phyloP scores from a whole-genome alignment of 352 stramenopile genomes.

The Phytophthora idaei region DNA sequence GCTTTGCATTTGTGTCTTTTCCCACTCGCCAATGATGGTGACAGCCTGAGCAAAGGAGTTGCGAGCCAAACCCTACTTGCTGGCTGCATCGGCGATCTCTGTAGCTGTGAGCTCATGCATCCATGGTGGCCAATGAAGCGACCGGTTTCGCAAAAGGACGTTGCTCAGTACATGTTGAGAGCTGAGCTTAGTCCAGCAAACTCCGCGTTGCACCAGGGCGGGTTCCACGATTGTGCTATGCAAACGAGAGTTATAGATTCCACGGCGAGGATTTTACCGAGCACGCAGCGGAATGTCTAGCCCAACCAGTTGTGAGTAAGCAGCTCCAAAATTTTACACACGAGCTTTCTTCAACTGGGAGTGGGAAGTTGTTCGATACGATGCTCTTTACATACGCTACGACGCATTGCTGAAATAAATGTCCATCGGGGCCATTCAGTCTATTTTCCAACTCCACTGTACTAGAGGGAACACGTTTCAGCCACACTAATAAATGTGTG shows the following conservation, averaged over 20 bases:
- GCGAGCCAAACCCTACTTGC: neutral
- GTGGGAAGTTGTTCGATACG: neutral
- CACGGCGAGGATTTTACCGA: neutral
- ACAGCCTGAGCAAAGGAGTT: neutral
- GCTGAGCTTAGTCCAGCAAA: neutral
- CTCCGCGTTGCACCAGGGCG: neutral
- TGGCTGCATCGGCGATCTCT: neutral
- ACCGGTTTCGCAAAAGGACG: neutral
- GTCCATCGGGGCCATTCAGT: neutral
- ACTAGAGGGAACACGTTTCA: neutral
- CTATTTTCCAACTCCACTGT: neutral
- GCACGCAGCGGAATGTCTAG: neutral
- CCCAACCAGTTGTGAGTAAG: neutral
- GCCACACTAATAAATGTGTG: neutral
- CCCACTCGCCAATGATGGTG: neutral
- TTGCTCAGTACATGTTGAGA: neutral
- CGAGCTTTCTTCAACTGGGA: neutral
- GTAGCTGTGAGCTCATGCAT: neutral
- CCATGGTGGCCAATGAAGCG: neutral
- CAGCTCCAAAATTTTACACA: neutral
- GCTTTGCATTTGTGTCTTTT: neutral
- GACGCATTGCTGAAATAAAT: neutral
- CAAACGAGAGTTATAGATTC: neutral
- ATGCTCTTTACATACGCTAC: neutral
- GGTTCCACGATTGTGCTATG: neutral